phyloP scores from a whole-genome alignment of 768 basidiomycete genomes.

The Candolleomyces aberdarensis region DNA sequence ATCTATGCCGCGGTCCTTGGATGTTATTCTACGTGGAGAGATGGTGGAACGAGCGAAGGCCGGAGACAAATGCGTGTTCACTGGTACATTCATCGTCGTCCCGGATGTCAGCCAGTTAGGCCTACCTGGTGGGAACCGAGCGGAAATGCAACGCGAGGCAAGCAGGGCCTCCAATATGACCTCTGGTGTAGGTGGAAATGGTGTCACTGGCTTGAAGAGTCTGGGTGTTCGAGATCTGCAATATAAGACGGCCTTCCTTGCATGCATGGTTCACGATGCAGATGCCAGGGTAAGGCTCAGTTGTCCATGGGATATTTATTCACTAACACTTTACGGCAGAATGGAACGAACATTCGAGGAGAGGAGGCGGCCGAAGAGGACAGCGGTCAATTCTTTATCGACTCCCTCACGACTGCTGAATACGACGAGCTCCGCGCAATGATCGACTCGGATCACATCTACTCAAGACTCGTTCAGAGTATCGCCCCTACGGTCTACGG shows the following conservation, averaged over 20 bases:
- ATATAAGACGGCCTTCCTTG: conserved; percentile 98
- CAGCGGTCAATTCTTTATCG: conserved; percentile 79
- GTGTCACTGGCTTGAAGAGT: conserved; percentile 92
- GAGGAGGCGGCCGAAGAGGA: conserved; percentile 81
- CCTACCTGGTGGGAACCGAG: conserved; percentile 88
- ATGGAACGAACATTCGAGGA: conserved; percentile 84
- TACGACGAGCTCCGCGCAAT: conserved; percentile 92
- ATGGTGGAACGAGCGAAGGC: conserved; percentile 99
- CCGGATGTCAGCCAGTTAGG: conserved; percentile 97
- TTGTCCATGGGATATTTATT: background rate
- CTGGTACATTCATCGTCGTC: conserved; percentile 96
- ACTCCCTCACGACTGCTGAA: conserved; percentile 88
- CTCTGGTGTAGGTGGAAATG: conserved; percentile 67
- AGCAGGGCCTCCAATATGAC: conserved; percentile 58
- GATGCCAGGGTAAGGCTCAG: conserved; percentile 72
- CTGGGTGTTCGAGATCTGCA: conserved; percentile 93
- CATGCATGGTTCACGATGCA: conserved; percentile 94
- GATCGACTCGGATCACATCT: conserved; percentile 95
- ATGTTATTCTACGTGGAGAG: conserved; percentile 93
- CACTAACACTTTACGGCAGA: conserved; percentile 37
- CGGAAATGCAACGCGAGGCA: conserved; percentile 87
- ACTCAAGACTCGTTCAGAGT: conserved; percentile 87
- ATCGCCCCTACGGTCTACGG: conserved; percentile 99
- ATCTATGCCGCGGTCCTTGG: conserved; percentile 95
- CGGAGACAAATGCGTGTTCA: conserved; percentile 98